Conservation (phyloP, 78 protist genomes). For the Speleostelium caveatum region DNA sequence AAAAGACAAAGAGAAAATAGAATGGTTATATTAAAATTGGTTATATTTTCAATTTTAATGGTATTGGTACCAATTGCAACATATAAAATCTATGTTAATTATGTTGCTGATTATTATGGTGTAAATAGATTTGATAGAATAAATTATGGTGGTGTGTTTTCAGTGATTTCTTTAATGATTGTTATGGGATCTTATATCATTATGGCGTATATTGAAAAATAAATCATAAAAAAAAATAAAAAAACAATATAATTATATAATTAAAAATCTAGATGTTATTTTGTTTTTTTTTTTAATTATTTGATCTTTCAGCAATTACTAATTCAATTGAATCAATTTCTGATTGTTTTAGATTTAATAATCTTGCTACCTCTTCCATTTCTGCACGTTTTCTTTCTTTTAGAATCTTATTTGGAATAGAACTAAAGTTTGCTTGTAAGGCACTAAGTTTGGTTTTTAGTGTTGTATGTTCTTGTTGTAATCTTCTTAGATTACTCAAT, state of each 20-base stretch:
- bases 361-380: conserved; percentile 3
- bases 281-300: not conserved
- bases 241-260: not conserved
- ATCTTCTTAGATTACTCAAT: conserved; percentile 19
- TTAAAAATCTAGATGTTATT: not conserved
- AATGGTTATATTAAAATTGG: conserved; percentile 33
- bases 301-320: conserved; percentile 9
- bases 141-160: conserved; percentile 48
- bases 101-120: conserved; percentile 34
- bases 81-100: not conserved
- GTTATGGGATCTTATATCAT: conserved; percentile 55
- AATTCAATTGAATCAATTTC: conserved; percentile 32
- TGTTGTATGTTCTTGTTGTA: conserved; percentile 56
- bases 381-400: conserved; percentile 25
- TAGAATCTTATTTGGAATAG: conserved; percentile 25
- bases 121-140: conserved; percentile 43
- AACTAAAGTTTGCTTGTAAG: not conserved
- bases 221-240: not conserved
- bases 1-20: conserved; percentile 31
- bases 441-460: conserved; percentile 9
- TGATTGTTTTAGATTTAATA: not conserved
- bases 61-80: conserved; percentile 27
- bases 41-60: conserved; percentile 59
- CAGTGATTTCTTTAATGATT: conserved; percentile 1
- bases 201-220: conserved; percentile 68